Percentiles rank a stretch among this genome's conserved stretches.
Evolutionary conservation across 2,329 filamentous ascomycete genomes (phyloP).

Genomic region (Aspergillus unguis): DNA sequence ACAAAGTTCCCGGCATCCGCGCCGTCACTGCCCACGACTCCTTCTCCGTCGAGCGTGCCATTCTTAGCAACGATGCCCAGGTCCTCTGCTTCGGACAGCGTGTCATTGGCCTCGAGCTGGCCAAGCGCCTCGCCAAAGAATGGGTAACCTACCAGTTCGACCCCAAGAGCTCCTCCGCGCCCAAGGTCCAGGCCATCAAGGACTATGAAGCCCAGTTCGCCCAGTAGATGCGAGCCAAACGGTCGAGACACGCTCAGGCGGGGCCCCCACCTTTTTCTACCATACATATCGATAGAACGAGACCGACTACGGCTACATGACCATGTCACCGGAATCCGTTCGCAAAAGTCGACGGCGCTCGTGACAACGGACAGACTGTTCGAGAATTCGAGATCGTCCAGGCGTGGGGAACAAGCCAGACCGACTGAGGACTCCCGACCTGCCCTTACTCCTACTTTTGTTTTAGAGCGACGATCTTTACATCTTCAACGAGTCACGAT

Average conservation of each 20-base stretch:
- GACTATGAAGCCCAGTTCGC: slow-evolving; percentile 43
- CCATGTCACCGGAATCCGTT: not conserved
- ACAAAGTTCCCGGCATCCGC: slow-evolving; percentile 78
- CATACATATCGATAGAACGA: slow-evolving; percentile 2
- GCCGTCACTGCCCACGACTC: slow-evolving; percentile 88
- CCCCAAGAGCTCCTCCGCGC: slow-evolving; percentile 59
- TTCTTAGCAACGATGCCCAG: slow-evolving; percentile 82
- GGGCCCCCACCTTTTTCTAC: slow-evolving; percentile 5
- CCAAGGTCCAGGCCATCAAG: slow-evolving; percentile 53
- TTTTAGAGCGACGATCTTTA: slow-evolving; percentile 12
- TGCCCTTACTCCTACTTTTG: not conserved
- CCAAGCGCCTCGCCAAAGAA: slow-evolving; percentile 71
- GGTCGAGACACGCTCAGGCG: slow-evolving; percentile 3
- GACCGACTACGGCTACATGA: slow-evolving; percentile 5
- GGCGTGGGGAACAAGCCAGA: slow-evolving; percentile 5
- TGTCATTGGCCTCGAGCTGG: slow-evolving; percentile 76
- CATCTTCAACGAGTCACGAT: slow-evolving; percentile 23
- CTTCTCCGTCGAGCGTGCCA: slow-evolving; percentile 75
- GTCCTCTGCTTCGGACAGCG: slow-evolving; percentile 83
- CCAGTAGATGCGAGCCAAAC: slow-evolving; percentile 4
- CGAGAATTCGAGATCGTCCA: slow-evolving; percentile 1
- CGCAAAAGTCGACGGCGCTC: slow-evolving; percentile 5
- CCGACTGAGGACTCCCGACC: not conserved
- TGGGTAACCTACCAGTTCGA: slow-evolving; percentile 86
- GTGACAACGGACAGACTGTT: slow-evolving; percentile 5